Conservation (phyloP, 192 early-diverging fungal species). For the Entomortierella parvispora region DNA sequence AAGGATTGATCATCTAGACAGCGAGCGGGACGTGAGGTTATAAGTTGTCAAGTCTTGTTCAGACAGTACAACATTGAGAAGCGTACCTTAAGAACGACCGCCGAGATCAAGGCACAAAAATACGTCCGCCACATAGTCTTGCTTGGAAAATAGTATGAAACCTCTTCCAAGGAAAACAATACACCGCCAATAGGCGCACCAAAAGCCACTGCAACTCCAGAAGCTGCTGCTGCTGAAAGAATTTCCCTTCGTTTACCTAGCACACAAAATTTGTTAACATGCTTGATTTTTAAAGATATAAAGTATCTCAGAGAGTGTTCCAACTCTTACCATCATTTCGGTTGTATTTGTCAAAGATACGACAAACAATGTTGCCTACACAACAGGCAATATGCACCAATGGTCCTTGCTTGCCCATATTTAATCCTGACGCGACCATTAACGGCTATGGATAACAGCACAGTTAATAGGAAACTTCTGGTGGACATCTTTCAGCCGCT, state of each 20-base stretch:
- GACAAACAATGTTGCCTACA: slow-evolving; percentile 86
- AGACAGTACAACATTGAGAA: neutral
- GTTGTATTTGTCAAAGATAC: slow-evolving; percentile 92
- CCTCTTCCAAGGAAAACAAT: slow-evolving; percentile 93
- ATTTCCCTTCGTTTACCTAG: slow-evolving; percentile 90
- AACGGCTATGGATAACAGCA: slow-evolving; percentile 62
- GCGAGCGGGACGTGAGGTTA: neutral
- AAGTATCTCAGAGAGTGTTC: neutral
- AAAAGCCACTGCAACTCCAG: slow-evolving; percentile 95
- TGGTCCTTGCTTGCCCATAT: slow-evolving; percentile 94
- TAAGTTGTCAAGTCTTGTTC: neutral
- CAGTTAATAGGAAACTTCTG: too few relatives aligned
- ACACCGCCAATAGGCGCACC: slow-evolving; percentile 97
- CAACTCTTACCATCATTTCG: slow-evolving; percentile 75
- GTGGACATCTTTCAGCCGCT: too few relatives aligned
- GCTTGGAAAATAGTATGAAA: slow-evolving; percentile 92
- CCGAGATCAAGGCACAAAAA: slow-evolving; percentile 92
- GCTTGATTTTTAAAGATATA: neutral
- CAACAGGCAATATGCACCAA: slow-evolving; percentile 95
- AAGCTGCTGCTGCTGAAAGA: slow-evolving; percentile 90
- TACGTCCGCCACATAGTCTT: slow-evolving; percentile 95
- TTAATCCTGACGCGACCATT: slow-evolving; percentile 88
- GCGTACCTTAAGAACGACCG: slow-evolving; percentile 67
- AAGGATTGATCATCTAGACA: slow-evolving; percentile 80
- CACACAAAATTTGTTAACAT: neutral